Evolutionary conservation across 345 rosid species (phyloP).

Genomic region (Eutrema heterophyllum): DNA sequence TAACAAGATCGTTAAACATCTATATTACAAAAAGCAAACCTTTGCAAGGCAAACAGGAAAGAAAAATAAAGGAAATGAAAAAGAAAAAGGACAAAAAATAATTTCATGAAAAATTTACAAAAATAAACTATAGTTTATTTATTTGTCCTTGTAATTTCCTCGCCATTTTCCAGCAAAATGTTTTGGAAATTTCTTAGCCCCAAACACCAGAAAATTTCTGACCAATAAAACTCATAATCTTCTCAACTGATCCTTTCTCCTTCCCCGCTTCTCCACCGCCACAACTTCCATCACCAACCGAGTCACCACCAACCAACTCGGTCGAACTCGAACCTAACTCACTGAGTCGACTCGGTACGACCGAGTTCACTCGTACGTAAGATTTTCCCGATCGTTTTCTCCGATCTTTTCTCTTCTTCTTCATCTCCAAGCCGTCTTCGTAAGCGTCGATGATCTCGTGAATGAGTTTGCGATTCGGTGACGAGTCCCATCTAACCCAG

Average conservation of each 20-base stretch:
- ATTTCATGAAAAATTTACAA: slow-evolving; percentile 11
- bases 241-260: slow-evolving; percentile 45
- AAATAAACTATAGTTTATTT: slow-evolving; percentile 4
- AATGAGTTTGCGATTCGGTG: slow-evolving; percentile 59
- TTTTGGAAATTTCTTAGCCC: slow-evolving; percentile 26
- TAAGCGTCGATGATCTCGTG: slow-evolving; percentile 65
- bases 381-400: slow-evolving; percentile 29
- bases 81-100: background rate
- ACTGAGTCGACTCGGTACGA: slow-evolving; percentile 19
- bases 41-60: background rate
- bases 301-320: slow-evolving; percentile 21
- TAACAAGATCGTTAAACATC: background rate
- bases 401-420: slow-evolving; percentile 39
- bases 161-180: background rate
- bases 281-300: slow-evolving; percentile 12
- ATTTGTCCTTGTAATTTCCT: background rate
- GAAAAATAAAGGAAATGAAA: background rate
- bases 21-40: background rate
- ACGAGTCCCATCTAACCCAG: slow-evolving; percentile 75
- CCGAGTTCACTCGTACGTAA: slow-evolving; percentile 10
- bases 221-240: slow-evolving; percentile 51
- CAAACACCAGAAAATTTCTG: slow-evolving; percentile 62
- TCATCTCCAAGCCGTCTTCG: slow-evolving; percentile 41
- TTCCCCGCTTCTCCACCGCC: slow-evolving; percentile 34
- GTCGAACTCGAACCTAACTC: slow-evolving; percentile 21